Base-by-base conservation (phyloP, 495 filamentous ascomycete species). In the Hypoxylon lienhwacheense region DNA sequence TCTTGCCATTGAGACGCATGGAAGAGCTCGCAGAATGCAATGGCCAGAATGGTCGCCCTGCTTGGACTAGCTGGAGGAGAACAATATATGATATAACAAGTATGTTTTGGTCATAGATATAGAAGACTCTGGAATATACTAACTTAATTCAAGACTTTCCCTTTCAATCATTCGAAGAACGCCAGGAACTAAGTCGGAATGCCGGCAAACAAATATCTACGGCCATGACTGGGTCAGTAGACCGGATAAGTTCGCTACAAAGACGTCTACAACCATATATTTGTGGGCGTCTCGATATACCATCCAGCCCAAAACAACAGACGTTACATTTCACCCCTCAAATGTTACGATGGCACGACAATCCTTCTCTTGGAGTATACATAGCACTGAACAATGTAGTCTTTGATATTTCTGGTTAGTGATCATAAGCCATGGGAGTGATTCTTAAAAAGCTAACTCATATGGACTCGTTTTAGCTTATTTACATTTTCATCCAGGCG, bases 331-430 rank as follows among this genome's bases (percentile, higher is more conserved):
- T 55, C 7, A 55, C 52, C 7, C 52, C 15, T 6, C 5, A 17
- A n/a, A 42, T 5, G 26, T 37, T 55, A 21, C 35, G 52, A 19
- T 48, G 44, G 52, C 37, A 48, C 28, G 52, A 55, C 6, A 48
- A 36, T 16, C 52, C 52, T 17, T 22, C 14, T 11, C 1, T 29
- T 17, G 52, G 52, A 10, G 4, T 42, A 3, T 55, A 55, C 5
- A 48, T 36, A 12, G 52, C 43, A n/a, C 0, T 55, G 11, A 22
- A 29, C 12, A 20, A 12, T 2, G 32, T 1, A 15, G 52, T 55
- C n/a, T 55, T 20, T 12, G 52, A 55, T 26, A 35, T 48, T 17
- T 42, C 52, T 2, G 16, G 52, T 55, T 7, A 35, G 52, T 55
- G 20, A 19, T 11, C n/a, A 11, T 24, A 15, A 3, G 25, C 4